A percentile compares a stretch with the other conserved stretches of the same genome.
phyloP scores from a whole-genome alignment of 2,329 filamentous ascomycete genomes.

The Scytalidium sp. region DNA sequence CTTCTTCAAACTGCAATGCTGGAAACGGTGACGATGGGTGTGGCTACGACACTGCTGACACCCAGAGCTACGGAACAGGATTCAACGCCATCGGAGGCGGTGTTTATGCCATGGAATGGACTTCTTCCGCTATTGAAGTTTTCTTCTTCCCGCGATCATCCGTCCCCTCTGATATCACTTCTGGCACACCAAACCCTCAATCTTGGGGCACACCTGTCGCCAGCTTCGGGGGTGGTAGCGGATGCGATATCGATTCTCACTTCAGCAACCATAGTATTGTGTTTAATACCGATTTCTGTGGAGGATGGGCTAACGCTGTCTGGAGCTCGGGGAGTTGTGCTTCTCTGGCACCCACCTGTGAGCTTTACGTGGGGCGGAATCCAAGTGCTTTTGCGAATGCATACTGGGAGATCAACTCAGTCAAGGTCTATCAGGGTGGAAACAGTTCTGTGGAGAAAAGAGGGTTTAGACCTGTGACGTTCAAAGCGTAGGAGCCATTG shows the following conservation, averaged over 20 bases:
- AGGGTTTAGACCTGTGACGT: neutral
- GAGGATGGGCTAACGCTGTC: constrained; percentile 76
- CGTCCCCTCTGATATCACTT: constrained; percentile 62
- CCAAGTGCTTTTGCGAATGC: constrained; percentile 67
- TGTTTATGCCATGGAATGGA: constrained; percentile 77
- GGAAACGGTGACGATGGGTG: constrained; percentile 53
- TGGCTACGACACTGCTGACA: constrained; percentile 46
- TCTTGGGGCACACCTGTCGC: constrained; percentile 69
- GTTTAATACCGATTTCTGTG: constrained; percentile 83
- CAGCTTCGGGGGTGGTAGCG: constrained; percentile 59
- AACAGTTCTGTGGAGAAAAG: neutral
- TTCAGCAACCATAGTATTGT: constrained; percentile 75
- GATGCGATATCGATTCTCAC: constrained; percentile 67
- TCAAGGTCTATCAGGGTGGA: constrained; percentile 55
- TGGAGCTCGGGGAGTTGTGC: constrained; percentile 62
- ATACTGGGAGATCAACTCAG: constrained; percentile 74
- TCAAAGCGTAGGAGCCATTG: no score
- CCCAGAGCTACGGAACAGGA: constrained; percentile 58
- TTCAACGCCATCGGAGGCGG: constrained; percentile 72
- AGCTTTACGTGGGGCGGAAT: constrained; percentile 69
- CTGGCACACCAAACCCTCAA: constrained; percentile 59
- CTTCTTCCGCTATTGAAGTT: constrained; percentile 64
- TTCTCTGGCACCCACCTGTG: constrained; percentile 60
- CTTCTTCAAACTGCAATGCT: constrained; percentile 54
- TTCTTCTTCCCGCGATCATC: constrained; percentile 74